These are phyloP conservation scores for Purpureocillium lavendulum DNA, from an alignment of 2,329 filamentous ascomycete species.

Conservation along the genomic window DNA sequence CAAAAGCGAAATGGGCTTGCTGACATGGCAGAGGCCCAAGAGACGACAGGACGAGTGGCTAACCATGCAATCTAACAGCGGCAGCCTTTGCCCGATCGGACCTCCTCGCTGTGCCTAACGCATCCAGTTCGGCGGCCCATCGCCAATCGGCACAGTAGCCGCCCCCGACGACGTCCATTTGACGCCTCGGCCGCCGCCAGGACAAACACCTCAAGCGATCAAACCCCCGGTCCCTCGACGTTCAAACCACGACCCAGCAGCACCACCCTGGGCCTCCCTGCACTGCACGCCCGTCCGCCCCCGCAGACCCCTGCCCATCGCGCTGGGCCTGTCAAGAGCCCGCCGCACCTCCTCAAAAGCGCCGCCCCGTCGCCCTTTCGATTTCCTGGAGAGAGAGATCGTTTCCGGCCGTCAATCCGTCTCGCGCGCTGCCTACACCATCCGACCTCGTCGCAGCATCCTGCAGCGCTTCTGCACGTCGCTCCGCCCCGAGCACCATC, in stretches of 20 bases:
- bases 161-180: not conserved
- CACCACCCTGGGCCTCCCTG: no score
- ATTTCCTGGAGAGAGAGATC: not conserved
- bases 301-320: not conserved
- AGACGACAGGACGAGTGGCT: not conserved
- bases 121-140: not conserved
- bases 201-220: not conserved
- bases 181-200: not conserved
- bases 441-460: not conserved
- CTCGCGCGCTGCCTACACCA: not conserved
- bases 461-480: not conserved
- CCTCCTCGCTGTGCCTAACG: not conserved
- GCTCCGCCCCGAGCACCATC: not conserved
- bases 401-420: not conserved
- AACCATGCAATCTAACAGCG: not conserved
- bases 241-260: not conserved
- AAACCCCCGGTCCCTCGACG: no score
- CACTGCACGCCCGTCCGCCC: not conserved
- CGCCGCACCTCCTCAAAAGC: slow-evolving; percentile 1
- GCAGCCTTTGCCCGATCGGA: not conserved
- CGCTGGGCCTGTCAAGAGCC: not conserved
- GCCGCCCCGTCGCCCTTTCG: not conserved
- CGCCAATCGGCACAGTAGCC: slow-evolving; percentile 1
- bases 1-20: no score
- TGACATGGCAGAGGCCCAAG: not conserved